Percentiles rank a stretch among this genome's conserved stretches.
phyloP scores from a whole-genome alignment of 768 basidiomycete species.

The Cystofilobasidium macerans region DNA sequence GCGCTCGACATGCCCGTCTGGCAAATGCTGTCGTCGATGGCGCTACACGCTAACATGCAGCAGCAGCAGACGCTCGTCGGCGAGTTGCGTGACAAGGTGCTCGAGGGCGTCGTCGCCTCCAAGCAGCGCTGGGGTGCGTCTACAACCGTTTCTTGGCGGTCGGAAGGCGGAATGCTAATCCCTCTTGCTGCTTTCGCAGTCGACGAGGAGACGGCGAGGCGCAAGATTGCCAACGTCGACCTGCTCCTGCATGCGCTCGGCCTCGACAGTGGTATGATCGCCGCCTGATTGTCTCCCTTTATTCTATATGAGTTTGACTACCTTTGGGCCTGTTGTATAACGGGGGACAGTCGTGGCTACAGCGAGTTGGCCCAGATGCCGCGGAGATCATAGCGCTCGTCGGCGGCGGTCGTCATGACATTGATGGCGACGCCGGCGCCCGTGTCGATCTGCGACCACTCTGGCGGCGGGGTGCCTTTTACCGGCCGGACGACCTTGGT shows the following conservation, averaged over 20 bases:
- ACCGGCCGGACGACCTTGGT: not conserved
- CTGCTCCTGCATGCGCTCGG: constrained; percentile 43
- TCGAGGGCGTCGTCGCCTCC: constrained; percentile 63
- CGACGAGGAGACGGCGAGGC: constrained; percentile 61
- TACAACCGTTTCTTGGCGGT: too few relatives aligned
- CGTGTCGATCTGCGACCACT: constrained; percentile 20
- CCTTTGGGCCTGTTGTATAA: too few relatives aligned
- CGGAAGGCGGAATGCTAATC: too few relatives aligned
- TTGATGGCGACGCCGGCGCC: constrained; percentile 13
- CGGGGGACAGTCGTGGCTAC: too few relatives aligned
- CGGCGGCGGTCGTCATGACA: constrained; percentile 12
- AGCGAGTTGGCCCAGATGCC: constrained; percentile 6
- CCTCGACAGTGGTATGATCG: constrained; percentile 13
- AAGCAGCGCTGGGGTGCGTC: constrained; percentile 45
- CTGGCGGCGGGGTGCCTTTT: constrained; percentile 4
- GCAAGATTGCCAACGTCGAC: constrained; percentile 85
- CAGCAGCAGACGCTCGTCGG: constrained; percentile 83
- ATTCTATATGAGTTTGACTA: too few relatives aligned
- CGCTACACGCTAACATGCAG: constrained; percentile 61
- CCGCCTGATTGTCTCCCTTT: not conserved
- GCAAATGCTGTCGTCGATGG: constrained; percentile 83
- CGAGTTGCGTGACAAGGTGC: constrained; percentile 77
- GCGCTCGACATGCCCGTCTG: constrained; percentile 68
- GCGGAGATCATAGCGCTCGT: not conserved
- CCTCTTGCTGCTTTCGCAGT: constrained; percentile 31